Base-by-base conservation (phyloP, 257 asterid genomes). In the Nicotiana knightiana region DNA sequence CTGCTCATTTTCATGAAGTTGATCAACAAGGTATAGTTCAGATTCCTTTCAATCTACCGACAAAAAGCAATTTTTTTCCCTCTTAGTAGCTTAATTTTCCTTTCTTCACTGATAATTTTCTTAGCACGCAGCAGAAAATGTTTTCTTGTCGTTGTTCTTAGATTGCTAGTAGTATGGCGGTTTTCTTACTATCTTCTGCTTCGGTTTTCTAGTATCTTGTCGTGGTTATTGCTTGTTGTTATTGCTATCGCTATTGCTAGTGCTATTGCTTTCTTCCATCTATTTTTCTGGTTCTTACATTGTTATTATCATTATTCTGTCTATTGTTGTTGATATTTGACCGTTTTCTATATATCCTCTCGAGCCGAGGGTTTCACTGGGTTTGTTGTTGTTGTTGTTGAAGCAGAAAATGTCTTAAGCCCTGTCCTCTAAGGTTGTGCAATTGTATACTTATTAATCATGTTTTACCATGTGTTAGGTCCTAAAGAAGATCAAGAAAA, bases 1-100 rank as follows among this genome's bases (percentile, higher is more conserved):
- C 87, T 81, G 82, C 83, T 37, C 61, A 82, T 87, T 81, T 82
- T 79, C 37, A 59, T 35, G 58, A 73, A 24, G 81, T 28, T 76
- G 85, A 88, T 63, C 81, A 86, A 61, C 82, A 86, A 82, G 95
- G 99, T 96, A 88, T 81, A 83, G 54, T 78, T 82, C 13, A 24
- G 7, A 3, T 11, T 59, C 4, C 48, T 7, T 53, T 17, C 39
- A 26, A 24, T 43, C 43, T 7, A 21, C 1, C 5, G 10, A 53
- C 39, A 13, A 3, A 21, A 26, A 58, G 68, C 35, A 61, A 84
- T 18, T 5, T 54, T 21, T 21, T 6, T 0, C 4, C 10, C 21
- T 64, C 11, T 32, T 24, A 28, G 43, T 64, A 43, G 53, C 8
- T 37, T 18, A 30, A 8, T 7, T 53, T 30, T 28, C 63, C 37